Evolutionary conservation across 2,329 filamentous ascomycete genomes (phyloP), one percentile per base, ranked within the genome.

Genomic region (Didymella pomorum): DNA sequence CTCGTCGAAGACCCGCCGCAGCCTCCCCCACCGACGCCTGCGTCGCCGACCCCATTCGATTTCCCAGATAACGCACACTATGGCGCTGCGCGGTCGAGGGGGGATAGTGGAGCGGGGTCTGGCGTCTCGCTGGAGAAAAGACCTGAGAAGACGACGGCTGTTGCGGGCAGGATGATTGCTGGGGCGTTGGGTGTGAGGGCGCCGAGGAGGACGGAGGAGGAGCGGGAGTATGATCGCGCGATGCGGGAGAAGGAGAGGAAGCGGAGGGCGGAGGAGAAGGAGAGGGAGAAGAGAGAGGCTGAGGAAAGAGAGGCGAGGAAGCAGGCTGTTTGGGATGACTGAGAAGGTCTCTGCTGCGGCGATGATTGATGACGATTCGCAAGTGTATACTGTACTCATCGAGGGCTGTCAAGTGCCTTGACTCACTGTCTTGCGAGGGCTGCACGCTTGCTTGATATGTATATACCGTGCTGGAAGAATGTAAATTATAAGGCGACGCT

Each of bases 111-210:
- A 66, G 55, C 71, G 59, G 29, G 57, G 6, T 20, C 33, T 2
- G 35, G 48, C 9, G 47, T 55, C 26, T 7, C 57, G 23, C 64
- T 70, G 28, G 71, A 70, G 14, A 67, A 68, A 68, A 81, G 91
- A 37, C 94, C 93, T 0, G 93, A 97, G 79, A 99, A 97, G 82
- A 96, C 93, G 62, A 96, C 96, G 61, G 92, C 93, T 0, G 92
- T 96, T 37, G 95, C 95, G 5, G 86, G 90, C 61, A 84, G 95
- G 58, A 84, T 99, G 86, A 98, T 99, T 74, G 93, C 92, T 0
- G 91, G 90, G 3, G 93, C 91, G 0, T 80, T 98, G 65, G 95
- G 95, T 0, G 86, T 97, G 53, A 87, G 88, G 71, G 87, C 89
- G 31, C 92, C 92, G 29, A 89, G 87, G 80, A 86, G 89, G 76